Percentiles rank a stretch among this genome's conserved stretches.
Conservation (phyloP, 306 rosid species). For the Malus sieversii region DNA sequence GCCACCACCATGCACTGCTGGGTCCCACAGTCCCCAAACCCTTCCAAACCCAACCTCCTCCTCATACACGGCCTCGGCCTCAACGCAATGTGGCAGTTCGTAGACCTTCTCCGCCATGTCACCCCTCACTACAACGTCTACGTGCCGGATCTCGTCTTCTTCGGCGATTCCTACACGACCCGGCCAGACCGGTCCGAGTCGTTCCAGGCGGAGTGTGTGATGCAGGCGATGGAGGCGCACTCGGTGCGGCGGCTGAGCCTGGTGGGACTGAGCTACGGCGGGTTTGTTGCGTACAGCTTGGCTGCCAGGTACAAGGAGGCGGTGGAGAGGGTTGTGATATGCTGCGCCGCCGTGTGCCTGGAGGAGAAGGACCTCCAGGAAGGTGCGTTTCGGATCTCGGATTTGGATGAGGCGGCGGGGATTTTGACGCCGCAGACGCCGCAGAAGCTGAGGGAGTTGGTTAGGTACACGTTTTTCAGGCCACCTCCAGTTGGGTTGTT, state of each 20-base stretch:
- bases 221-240: conserved; percentile 58
- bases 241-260: conserved; percentile 37
- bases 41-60: conserved; percentile 55
- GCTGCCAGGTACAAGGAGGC: conserved; percentile 39
- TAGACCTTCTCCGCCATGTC: conserved; percentile 39
- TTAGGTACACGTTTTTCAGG: conserved; percentile 36
- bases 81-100: conserved; percentile 90
- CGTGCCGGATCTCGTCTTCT: conserved; percentile 82
- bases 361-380: conserved; percentile 68
- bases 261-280: conserved; percentile 86
- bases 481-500: conserved; percentile 31
- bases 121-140: conserved; percentile 51
- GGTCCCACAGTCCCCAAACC: conserved; percentile 48
- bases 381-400: conserved; percentile 47
- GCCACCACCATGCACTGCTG: conserved; percentile 63
- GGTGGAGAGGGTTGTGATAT: conserved; percentile 76
- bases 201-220: conserved; percentile 77
- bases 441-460: conserved; percentile 37
- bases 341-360: conserved; percentile 69
- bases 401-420: conserved; percentile 55
- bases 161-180: conserved; percentile 59
- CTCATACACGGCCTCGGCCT: conserved; percentile 76
- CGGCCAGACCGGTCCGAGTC: conserved; percentile 52
- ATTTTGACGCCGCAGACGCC: conserved; percentile 75
- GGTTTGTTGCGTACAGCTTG: conserved; percentile 63